A percentile compares a stretch with the other conserved stretches of the same genome.
Evolutionary conservation across 2,329 filamentous ascomycete species (phyloP).

Genomic region (Chaetomium strumarium): DNA sequence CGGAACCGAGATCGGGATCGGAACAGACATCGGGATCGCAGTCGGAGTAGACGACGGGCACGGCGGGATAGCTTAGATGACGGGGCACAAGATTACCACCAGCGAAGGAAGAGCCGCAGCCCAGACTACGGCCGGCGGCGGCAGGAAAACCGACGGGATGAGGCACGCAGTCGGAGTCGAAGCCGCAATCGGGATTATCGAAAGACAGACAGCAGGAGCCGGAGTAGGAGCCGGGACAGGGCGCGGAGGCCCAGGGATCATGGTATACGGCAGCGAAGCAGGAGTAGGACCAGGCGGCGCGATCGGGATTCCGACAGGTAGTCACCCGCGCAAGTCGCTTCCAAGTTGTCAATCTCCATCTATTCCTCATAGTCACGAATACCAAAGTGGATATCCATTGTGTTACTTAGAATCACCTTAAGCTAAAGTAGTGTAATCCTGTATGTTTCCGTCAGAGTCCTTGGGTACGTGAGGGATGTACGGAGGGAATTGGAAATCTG

Average conservation of each 20-base stretch:
- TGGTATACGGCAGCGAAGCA: constrained; percentile 24
- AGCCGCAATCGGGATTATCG: constrained; percentile 26
- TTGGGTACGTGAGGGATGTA: too few species aligned
- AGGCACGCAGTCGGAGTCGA: constrained; percentile 33
- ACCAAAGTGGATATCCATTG: too few species aligned
- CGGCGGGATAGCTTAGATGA: constrained; percentile 21
- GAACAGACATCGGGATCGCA: constrained; percentile 21
- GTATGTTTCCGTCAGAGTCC: too few species aligned
- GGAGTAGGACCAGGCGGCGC: constrained; percentile 21
- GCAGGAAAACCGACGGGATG: constrained; percentile 26
- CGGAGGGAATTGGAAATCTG: too few species aligned
- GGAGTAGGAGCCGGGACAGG: constrained; percentile 28
- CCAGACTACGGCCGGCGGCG: constrained; percentile 19
- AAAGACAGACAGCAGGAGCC: constrained; percentile 11
- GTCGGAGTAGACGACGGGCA: constrained; percentile 23
- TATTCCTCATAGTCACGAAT: not conserved
- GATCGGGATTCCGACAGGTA: constrained; percentile 3
- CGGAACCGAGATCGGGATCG: constrained; percentile 23
- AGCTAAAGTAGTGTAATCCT: not conserved
- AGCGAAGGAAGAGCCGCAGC: constrained; percentile 35
- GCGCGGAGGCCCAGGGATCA: constrained; percentile 20
- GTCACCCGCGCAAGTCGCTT: not conserved
- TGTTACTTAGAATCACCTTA: too few species aligned
- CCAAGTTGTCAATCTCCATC: too few species aligned
- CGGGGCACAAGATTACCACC: constrained; percentile 28